phyloP scores from a whole-genome alignment of 1,139 yeast genomes.

The Nakaseomyces delphensis region DNA sequence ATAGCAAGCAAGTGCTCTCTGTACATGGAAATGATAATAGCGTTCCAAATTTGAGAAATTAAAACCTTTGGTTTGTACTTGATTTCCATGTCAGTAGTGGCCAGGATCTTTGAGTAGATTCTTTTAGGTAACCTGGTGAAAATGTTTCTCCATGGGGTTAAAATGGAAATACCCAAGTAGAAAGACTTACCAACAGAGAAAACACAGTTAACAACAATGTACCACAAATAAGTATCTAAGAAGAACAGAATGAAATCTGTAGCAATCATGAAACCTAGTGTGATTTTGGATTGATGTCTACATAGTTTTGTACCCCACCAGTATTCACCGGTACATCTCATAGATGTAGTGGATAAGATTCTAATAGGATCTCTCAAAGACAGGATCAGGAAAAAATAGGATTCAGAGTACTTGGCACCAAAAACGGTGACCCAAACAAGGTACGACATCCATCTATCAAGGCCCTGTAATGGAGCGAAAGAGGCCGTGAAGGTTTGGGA shows the following conservation, averaged over 20 bases:
- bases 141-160: slow-evolving; percentile 99
- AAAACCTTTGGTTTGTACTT: slow-evolving; percentile 97
- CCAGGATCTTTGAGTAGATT: slow-evolving; percentile 92
- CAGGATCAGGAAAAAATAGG: slow-evolving; percentile 84
- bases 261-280: slow-evolving; percentile 82
- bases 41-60: slow-evolving; percentile 98
- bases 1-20: slow-evolving; percentile 95
- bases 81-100: slow-evolving; percentile 98
- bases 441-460: slow-evolving; percentile 95
- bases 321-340: slow-evolving; percentile 81
- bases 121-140: slow-evolving; percentile 97
- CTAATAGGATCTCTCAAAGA: slow-evolving; percentile 93
- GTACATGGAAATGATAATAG: slow-evolving; percentile 95
- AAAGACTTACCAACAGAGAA: slow-evolving; percentile 96
- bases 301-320: slow-evolving; percentile 77
- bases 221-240: slow-evolving; percentile 98
- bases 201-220: slow-evolving; percentile 87
- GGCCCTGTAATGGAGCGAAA: slow-evolving; percentile 68
- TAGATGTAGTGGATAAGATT: slow-evolving; percentile 49
- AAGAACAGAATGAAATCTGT: slow-evolving; percentile 92
- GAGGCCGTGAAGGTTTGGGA: slow-evolving; percentile 95
- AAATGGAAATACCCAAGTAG: slow-evolving; percentile 94
- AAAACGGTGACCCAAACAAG: slow-evolving; percentile 83
- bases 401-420: slow-evolving; percentile 79
- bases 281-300: slow-evolving; percentile 76